Conservation (phyloP, 1,139 yeast genomes). For the Magnusiomyces suaveolens region DNA sequence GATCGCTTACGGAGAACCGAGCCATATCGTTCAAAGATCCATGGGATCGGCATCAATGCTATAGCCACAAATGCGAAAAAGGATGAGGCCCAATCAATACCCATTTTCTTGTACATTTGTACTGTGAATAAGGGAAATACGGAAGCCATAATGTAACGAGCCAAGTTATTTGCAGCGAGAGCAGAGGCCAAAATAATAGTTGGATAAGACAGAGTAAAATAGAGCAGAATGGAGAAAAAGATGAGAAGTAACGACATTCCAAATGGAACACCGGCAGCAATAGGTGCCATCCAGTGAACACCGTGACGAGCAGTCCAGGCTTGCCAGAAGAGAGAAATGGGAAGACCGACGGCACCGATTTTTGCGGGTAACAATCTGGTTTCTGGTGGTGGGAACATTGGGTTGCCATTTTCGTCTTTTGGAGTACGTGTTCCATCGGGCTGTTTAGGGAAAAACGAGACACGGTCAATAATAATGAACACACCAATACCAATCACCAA, state of each 20-base stretch:
- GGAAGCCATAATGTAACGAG: conserved; percentile 59
- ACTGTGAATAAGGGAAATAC: conserved; percentile 69
- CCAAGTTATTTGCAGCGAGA: conserved; percentile 66
- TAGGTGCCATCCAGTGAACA: conserved; percentile 73
- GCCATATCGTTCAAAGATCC: conserved; percentile 51
- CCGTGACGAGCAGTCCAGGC: conserved; percentile 60
- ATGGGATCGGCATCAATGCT: conserved; percentile 58
- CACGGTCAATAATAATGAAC: conserved; percentile 29
- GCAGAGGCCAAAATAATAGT: conserved; percentile 68
- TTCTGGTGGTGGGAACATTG: conserved; percentile 11
- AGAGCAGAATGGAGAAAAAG: conserved; percentile 59
- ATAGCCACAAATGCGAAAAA: conserved; percentile 49
- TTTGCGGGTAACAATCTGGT: conserved; percentile 31
- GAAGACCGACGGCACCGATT: conserved; percentile 48
- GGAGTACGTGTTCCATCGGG: conserved; percentile 14
- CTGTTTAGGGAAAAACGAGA: conserved; percentile 25
- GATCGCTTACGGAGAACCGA: conserved; percentile 40
- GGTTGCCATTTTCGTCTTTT: conserved; percentile 11
- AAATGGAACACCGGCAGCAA: conserved; percentile 65
- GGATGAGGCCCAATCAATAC: conserved; percentile 56
- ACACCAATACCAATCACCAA: conserved; percentile 16
- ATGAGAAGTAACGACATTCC: conserved; percentile 66
- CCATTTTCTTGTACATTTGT: conserved; percentile 46
- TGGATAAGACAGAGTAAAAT: conserved; percentile 62
- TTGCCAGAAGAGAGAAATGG: conserved; percentile 67